Base-by-base conservation (phyloP, 2,329 filamentous ascomycete genomes). In the Dactylellina haptotyla region DNA sequence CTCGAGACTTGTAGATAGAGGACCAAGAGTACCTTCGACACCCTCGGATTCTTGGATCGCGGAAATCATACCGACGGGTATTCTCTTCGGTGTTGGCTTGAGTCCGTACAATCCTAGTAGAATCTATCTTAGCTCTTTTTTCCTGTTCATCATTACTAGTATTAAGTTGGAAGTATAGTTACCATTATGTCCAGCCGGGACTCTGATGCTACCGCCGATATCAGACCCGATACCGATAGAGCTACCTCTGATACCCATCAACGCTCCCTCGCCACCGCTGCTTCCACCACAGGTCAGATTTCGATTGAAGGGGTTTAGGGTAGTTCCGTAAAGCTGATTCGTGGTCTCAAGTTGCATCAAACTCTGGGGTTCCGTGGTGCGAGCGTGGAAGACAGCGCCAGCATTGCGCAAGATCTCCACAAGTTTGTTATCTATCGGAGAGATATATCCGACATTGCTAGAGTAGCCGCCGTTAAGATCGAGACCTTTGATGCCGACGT, bases 191-290 rank as follows among this genome's bases (percentile, higher is more conserved):
- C 82, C 83, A 10, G 84, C 83, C 1, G 84, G 84, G 6, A 77
- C 80, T 14, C 84, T 79, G 61, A 85, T 84, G 0, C 81, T 83
- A 5, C 84, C 84, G 12, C 84, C 83, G 66, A 86, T 85, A 75
- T 86, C 84, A 8, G 83, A 83, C 0, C 84, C 86, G 46, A 87
- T 83, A 1, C 85, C 85, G 4, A 87, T 79, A 76, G 81, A 81
- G 10, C 83, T 85, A 14, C 85, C 85, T 25, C 82, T 79, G 16
- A 86, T 79, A 1, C 82, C 85, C 12, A 87, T 63, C 2, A 87
- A 78, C 0, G 86, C 85, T 1, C 85, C 85, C 79, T 87, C 86
- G 50, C 86, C 86, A 39, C 86, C 86, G 3, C 83, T 85, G 2
- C 83, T 84, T 1, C 85, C 86, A 6, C 86, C 86, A n/a, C 81